Evolutionary conservation across 2,329 filamentous ascomycete species (phyloP), one percentile per base, ranked within the genome.

Genomic region (Penicillium sp.): DNA sequence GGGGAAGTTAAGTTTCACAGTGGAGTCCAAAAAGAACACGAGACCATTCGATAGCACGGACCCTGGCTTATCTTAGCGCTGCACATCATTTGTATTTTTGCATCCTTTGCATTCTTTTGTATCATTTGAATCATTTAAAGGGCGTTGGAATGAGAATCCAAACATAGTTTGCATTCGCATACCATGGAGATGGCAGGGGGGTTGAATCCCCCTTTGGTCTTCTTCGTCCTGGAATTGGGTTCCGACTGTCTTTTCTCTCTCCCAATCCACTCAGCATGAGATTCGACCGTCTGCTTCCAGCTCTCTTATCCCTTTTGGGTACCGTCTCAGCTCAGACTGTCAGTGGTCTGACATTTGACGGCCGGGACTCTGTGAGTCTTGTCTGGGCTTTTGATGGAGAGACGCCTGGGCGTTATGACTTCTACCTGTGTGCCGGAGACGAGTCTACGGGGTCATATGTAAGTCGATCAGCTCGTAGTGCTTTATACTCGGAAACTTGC

Each of bases 341-440:
- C 8, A 73, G 78, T 20, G 82, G 80, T 42, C 71, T 74, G 15
- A 72, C 72, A 12, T 56, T 82, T 20, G 65, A 74, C 41, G 76
- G 72, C 13, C 80, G 78, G 40, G 70, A 74, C 46, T 64, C 75
- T 12, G 71, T 86, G 42, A 73, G 49, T 39, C 38, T 61, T 12
- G 13, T 56, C 31, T 61, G 59, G 58, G 50, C 46, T 5, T 49
- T 56, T 28, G 58, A 59, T n/a, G 41, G 47, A 3, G 39, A 49
- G 3, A n/a, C 42, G 1, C n/a, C 49, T 20, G 51, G 51, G 18
- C 45, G 29, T 25, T 87, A 82, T 65, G 72, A 79, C 52, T 66
- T 87, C 42, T 79, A 78, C 56, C 70, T 87, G 20, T 81, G 80
- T 60, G 78, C 80, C 6, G 83, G 83, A 47, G 81, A 82, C 40